phyloP scores from a whole-genome alignment of 2,329 filamentous ascomycete genomes.

The Penicillium expansum region DNA sequence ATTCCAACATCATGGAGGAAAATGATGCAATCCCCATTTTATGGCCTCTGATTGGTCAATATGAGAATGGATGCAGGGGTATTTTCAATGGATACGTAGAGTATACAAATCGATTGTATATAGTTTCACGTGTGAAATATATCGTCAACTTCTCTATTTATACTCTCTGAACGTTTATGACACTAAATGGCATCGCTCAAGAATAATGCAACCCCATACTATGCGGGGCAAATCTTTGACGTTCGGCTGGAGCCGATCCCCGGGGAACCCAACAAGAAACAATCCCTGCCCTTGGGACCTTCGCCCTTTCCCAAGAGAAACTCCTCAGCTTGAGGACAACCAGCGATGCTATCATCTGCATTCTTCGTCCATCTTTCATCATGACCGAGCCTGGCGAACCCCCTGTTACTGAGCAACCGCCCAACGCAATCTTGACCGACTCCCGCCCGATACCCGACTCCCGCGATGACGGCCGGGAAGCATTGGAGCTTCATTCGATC shows the following conservation, averaged over 20 bases:
- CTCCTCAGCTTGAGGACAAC: not conserved
- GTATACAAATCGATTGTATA: not conserved
- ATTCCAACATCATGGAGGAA: slow-evolving; percentile 12
- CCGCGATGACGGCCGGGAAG: slow-evolving; percentile 17
- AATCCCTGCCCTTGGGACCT: not conserved
- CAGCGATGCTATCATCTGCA: not conserved
- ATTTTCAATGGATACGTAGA: not conserved
- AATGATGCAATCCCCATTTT: slow-evolving; percentile 19
- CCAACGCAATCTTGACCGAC: slow-evolving; percentile 10
- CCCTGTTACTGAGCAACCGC: not conserved
- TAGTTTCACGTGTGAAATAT: not conserved
- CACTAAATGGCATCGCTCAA: not conserved
- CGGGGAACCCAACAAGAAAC: slow-evolving; percentile 7
- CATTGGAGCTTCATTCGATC: slow-evolving; percentile 32
- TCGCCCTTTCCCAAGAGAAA: not conserved
- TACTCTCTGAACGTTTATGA: not conserved
- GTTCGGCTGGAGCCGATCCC: slow-evolving; percentile 16
- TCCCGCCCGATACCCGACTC: slow-evolving; percentile 9
- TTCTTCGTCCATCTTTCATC: not conserved
- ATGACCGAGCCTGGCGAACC: slow-evolving; percentile 6
- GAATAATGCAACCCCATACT: not conserved
- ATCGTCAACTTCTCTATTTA: not conserved
- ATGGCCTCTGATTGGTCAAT: slow-evolving; percentile 8
- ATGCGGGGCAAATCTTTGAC: slow-evolving; percentile 1
- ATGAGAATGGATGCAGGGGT: not conserved